Base-by-base conservation (phyloP, 2,329 filamentous ascomycete species). In the Pseudohalonectria lignicola region DNA sequence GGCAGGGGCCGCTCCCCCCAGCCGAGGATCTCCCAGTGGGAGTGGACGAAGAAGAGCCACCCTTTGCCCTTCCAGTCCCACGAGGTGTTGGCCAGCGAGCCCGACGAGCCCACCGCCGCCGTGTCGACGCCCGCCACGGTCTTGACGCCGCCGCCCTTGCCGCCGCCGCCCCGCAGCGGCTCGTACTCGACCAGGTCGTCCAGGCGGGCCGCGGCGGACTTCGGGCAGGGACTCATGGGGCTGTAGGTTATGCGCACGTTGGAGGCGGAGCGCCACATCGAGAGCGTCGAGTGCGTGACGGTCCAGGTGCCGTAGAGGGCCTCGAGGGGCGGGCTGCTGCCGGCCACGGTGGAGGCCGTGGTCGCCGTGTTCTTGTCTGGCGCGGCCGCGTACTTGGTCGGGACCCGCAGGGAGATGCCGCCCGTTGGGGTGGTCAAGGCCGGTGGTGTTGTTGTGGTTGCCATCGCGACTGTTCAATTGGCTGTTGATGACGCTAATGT, bases 61-160 rank as follows among this genome's bases (percentile, higher is more conserved):
- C 85, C 82, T 50, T 77, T 84, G 8, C 86, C 86, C 34, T 83
- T 68, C 86, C 86, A 94, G 49, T 81, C 69, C 78, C 82, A 84
- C 25, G 61, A 63, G 46, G 7, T 29, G 25, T 17, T 33, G 8
- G 7, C 8, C 7, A 12, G 23, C 8, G 18, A 6, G 5, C 17
- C 9, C n/a, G 29, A 11, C 15, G 11, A 11, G 19, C 45, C 42
- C 1, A 47, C 33, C 17, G 44, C 54, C 54, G 59, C 59, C 18
- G 63, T 71, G 57, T 88, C 83, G 39, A 84, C 54, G 26, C 85
- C 85, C 11, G 66, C 55, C 21, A 92, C 72, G 3, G 61, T 68
- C 54, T 78, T 81, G 45, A 76, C 51, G 61, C 70, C 52, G 46
- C 57, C 54, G n/a, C n/a, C n/a, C 46, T 54, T 59, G 32, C 60